Conservation (phyloP, 2,329 filamentous ascomycete genomes). For the Didymella keratinophila region DNA sequence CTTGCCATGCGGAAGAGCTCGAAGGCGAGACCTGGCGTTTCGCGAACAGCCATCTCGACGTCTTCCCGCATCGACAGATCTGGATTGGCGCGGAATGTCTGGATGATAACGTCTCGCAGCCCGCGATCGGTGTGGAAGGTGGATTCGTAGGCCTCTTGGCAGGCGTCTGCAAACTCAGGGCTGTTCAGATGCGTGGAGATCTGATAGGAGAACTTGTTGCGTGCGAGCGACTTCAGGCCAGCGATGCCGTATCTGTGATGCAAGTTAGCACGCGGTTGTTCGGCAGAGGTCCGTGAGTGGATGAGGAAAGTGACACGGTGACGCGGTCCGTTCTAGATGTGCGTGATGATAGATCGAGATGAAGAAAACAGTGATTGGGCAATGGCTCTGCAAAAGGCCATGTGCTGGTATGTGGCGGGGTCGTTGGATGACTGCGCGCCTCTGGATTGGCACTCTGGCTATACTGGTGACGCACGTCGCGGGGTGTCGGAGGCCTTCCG, state of each 20-base stretch:
- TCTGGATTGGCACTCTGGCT: slow-evolving; percentile 30
- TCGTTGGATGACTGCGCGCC: slow-evolving; percentile 10
- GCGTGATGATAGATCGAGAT: slow-evolving; percentile 18
- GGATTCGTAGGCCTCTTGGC: slow-evolving; percentile 58
- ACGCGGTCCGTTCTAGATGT: slow-evolving; percentile 30
- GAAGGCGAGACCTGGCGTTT: slow-evolving; percentile 57
- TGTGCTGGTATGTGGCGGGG: slow-evolving; percentile 14
- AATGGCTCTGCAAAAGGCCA: slow-evolving; percentile 2
- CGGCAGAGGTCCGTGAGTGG: slow-evolving; percentile 17
- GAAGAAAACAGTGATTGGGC: slow-evolving; percentile 28
- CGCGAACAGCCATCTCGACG: slow-evolving; percentile 54
- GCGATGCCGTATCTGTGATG: slow-evolving; percentile 55
- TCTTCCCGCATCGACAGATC: slow-evolving; percentile 56
- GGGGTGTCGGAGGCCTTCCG: slow-evolving; percentile 39
- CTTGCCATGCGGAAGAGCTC: slow-evolving; percentile 59
- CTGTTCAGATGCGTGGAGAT: slow-evolving; percentile 55
- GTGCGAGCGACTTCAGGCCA: slow-evolving; percentile 56
- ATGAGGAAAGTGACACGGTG: slow-evolving; percentile 24
- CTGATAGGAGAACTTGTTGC: slow-evolving; percentile 57
- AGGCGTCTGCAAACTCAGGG: slow-evolving; percentile 57
- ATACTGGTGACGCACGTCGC: slow-evolving; percentile 40
- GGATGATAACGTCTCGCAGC: slow-evolving; percentile 57
- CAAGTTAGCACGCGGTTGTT: slow-evolving; percentile 33
- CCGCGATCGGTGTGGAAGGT: slow-evolving; percentile 60
- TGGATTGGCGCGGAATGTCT: slow-evolving; percentile 57